Conservation (phyloP, 2,329 filamentous ascomycete species). For the Colletotrichum aenigma region DNA sequence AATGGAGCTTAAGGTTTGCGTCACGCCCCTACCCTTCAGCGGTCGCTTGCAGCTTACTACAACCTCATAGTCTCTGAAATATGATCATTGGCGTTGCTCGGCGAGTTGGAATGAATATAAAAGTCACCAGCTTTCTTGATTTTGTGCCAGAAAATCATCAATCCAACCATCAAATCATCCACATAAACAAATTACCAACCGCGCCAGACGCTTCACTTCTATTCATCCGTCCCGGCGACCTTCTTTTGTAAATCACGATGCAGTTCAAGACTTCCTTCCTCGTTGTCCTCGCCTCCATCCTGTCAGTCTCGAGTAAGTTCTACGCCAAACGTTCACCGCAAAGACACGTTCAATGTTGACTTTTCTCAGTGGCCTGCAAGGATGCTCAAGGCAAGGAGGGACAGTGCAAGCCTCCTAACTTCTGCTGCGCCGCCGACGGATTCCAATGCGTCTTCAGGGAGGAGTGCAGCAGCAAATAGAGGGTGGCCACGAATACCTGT, state of each 20-base stretch:
- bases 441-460: background rate
- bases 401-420: background rate
- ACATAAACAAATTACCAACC: background rate
- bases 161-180: background rate
- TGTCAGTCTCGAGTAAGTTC: background rate
- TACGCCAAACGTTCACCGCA: background rate
- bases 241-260: background rate
- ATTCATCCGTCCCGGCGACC: background rate
- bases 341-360: background rate
- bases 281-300: background rate
- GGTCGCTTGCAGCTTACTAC: background rate
- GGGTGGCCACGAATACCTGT: background rate
- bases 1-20: background rate
- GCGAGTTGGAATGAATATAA: background rate
- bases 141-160: background rate
- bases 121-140: fast-evolving
- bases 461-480: background rate
- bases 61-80: background rate
- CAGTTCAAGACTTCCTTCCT: background rate
- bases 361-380: background rate
- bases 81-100: fast-evolving
- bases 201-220: background rate
- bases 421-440: background rate
- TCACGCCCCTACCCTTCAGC: background rate
- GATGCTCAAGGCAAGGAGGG: background rate